Evolutionary conservation across 306 rosid genomes (phyloP).

Genomic region (Mucuna pruriens): DNA sequence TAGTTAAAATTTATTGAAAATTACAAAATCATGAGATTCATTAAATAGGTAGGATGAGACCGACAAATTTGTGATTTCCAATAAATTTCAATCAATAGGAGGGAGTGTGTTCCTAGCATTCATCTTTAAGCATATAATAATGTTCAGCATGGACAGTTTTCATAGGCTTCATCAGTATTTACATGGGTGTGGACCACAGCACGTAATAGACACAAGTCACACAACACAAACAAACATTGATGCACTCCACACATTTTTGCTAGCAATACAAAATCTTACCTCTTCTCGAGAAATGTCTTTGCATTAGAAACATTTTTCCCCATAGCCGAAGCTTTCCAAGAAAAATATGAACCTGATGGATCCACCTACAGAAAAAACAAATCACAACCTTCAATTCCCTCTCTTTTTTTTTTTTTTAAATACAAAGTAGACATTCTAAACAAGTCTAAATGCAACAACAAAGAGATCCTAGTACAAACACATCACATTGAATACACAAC

Average conservation of each 20-base stretch:
- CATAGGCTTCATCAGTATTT: background rate
- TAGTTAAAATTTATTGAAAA: too few species aligned
- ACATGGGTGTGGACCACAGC: background rate
- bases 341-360: conserved; percentile 95
- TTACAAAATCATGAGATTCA: too few species aligned
- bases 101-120: too few species aligned
- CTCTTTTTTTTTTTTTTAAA: conserved; percentile 6
- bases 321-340: conserved; percentile 99
- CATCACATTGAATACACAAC: conserved; percentile 26
- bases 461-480: background rate
- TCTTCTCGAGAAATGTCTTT: conserved; percentile 98
- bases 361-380: conserved; percentile 70
- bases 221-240: background rate
- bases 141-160: background rate
- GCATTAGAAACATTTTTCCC: conserved; percentile 98
- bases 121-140: background rate
- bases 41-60: too few species aligned
- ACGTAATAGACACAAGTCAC: background rate
- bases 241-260: conserved; percentile 15
- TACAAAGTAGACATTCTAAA: conserved; percentile 6
- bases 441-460: conserved; percentile 4
- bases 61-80: too few species aligned
- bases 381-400: conserved; percentile 4
- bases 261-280: conserved; percentile 53
- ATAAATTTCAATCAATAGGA: too few species aligned